Evolutionary conservation across 768 basidiomycete species (phyloP), one percentile per base, ranked within the genome.

Genomic region (Suillus subalutaceus): DNA sequence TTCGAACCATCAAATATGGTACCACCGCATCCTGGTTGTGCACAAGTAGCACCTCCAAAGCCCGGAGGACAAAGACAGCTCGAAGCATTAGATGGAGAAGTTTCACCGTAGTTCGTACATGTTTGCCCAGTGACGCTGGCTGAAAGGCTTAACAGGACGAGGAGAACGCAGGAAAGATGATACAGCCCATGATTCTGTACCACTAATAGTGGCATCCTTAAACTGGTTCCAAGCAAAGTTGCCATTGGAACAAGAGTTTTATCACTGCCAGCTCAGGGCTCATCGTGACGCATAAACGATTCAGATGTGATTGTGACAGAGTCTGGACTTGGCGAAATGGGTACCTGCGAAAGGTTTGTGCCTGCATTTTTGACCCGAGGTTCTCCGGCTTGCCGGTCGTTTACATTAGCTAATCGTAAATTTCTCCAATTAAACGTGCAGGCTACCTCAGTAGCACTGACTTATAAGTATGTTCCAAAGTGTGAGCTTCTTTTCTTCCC

Each of bases 41-140:
- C 82, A 72, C 94, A 95, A 26, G 84, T 85, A 35, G 85, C 63
- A 8, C 91, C 92, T 13, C 91, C 91, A 72, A 93, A 94, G 15
- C 94, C 94, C 30, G 86, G 84, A 6, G 94, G 94, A 75, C 96
- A 97, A 30, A 83, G 76, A 73, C 95, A 96, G 7, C 65, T 65
- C 0, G 77, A 72, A 0, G 64, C 41, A 50, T 26, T 71, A 8
- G 75, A 68, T 40, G 56, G 65, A 16, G 46, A 30, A 2, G 26
- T 43, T 60, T 60, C 40, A 37, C 75, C 75, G 35, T 69, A 70
- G 48, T 77, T 77, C 53, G 64, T 56, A 58, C 77, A 76, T 57
- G 73, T 69, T n/a, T 77, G 77, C 8, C 72, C 75, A 0, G 46
- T 56, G 50, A 73, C 58, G 37, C 63, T 53, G 15, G 70, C 58